Conservation (phyloP, 371 early-diverging fungal genomes). For the Capniomyces stellatus region DNA sequence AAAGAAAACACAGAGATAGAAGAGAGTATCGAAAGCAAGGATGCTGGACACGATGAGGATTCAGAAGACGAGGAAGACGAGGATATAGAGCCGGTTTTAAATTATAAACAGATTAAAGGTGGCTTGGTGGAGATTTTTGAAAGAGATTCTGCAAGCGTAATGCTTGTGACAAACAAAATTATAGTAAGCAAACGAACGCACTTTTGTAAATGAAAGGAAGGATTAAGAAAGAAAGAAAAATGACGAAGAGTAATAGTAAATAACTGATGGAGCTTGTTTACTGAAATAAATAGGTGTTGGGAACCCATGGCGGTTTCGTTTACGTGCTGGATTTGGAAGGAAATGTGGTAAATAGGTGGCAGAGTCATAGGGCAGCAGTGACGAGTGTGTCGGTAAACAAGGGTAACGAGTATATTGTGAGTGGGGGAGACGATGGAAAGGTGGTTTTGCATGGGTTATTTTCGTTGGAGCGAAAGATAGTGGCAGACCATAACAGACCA, state of each 20-base stretch:
- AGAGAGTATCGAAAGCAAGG: too few species aligned
- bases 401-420: conserved; percentile 74
- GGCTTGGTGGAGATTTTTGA: conserved; percentile 41
- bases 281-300: conserved; percentile 34
- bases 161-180: conserved; percentile 62
- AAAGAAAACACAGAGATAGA: too few species aligned
- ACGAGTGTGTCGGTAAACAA: conserved; percentile 67
- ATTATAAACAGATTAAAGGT: conserved; percentile 66
- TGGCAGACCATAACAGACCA: conserved; percentile 60
- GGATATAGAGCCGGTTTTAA: conserved; percentile 71
- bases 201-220: background rate
- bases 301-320: conserved; percentile 86
- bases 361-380: conserved; percentile 60
- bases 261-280: too few species aligned
- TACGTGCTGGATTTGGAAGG: conserved; percentile 84
- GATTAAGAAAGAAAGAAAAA: background rate
- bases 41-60: conserved; percentile 26
- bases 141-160: conserved; percentile 64
- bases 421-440: conserved; percentile 78
- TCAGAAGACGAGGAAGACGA: conserved; percentile 37
- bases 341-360: conserved; percentile 58
- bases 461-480: conserved; percentile 10
- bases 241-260: background rate
- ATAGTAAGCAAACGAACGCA: conserved; percentile 32
- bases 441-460: conserved; percentile 9